Evolutionary conservation across 345 rosid genomes (phyloP), one percentile per base, ranked within the genome.

Genomic region (Theobroma cacao): DNA sequence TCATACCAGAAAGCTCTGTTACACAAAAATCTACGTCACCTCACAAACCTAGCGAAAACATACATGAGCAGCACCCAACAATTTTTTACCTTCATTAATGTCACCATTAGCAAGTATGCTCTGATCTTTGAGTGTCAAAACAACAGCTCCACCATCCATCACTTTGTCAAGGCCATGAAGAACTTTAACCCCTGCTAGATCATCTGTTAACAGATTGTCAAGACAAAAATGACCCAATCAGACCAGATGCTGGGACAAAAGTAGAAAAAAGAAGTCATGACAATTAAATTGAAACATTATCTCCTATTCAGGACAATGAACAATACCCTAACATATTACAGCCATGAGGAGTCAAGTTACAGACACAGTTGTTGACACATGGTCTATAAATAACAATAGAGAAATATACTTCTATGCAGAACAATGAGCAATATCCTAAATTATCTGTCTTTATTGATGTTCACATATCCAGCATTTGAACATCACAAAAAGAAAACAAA

Each of bases 81-180:
- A 78, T 53, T 80, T 48, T 83, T 75, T 85, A 92, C 99, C 99
- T 86, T 91, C 90, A 77, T 94, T 96, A 77, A 94, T 66, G 75
- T 90, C 93, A 47, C 98, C 98, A 84, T 88, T 86, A 0, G 91
- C 91, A 82, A 96, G 97, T 80, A 94, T 91, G 55, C 78, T 89
- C 86, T 96, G 97, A 84, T 96, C 99, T 85, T 94, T 91, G 60
- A 96, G 93, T 26, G 99, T 96, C 85, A 92, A 88, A 83, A 94
- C 94, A 81, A 94, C 98, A 43, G 99, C 95, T 80, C 98, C 97
- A 70, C 99, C 98, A 75, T 90, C 98, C 77, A 89, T 83, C 77
- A 96, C 99, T 85, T 92, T 96, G 78, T 94, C 99, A 41, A 92
- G 87, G 71, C 99, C 99, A 76, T 96, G 89, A 72, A 96, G 92